Conservation (phyloP, 2,329 filamentous ascomycete species). For the Aspergillus piperis region DNA sequence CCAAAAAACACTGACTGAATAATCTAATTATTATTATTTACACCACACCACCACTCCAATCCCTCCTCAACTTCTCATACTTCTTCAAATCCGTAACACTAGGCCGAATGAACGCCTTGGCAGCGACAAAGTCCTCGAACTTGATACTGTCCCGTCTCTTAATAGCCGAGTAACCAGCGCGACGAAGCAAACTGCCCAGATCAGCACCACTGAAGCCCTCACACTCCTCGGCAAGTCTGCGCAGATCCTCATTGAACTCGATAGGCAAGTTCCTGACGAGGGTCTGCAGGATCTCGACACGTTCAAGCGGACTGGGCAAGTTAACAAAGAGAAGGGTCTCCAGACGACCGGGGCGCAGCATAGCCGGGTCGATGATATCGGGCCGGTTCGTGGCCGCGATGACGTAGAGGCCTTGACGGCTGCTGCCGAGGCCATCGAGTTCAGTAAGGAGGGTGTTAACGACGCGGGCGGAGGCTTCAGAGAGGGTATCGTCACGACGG, state of each 20-base stretch:
- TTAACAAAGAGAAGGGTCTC: slow-evolving; percentile 89
- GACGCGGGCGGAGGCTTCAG: slow-evolving; percentile 81
- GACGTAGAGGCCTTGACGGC: slow-evolving; percentile 83
- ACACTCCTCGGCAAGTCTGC: slow-evolving; percentile 70
- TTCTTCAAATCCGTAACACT: slow-evolving; percentile 60
- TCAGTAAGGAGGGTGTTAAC: slow-evolving; percentile 96
- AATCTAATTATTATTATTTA: slow-evolving; percentile 19
- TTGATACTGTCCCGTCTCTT: slow-evolving; percentile 51
- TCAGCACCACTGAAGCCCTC: slow-evolving; percentile 75
- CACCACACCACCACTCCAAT: slow-evolving; percentile 47
- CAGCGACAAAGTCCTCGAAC: slow-evolving; percentile 45
- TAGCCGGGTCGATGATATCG: slow-evolving; percentile 94
- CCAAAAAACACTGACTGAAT: not conserved
- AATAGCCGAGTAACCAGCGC: slow-evolving; percentile 61
- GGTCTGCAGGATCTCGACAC: slow-evolving; percentile 81
- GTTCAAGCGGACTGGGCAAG: slow-evolving; percentile 73
- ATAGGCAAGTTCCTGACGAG: slow-evolving; percentile 55
- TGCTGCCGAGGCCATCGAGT: slow-evolving; percentile 76
- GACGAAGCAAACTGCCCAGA: slow-evolving; percentile 59
- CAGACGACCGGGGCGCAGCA: slow-evolving; percentile 86
- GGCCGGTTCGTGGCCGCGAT: slow-evolving; percentile 94
- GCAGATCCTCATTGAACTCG: slow-evolving; percentile 57
- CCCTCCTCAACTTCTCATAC: slow-evolving; percentile 57
- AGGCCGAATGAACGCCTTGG: slow-evolving; percentile 43
- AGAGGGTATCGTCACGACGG: slow-evolving; percentile 73